Evolutionary conservation across 371 early-diverging fungal genomes (phyloP).

Genomic region (Rhizopus delemar): DNA sequence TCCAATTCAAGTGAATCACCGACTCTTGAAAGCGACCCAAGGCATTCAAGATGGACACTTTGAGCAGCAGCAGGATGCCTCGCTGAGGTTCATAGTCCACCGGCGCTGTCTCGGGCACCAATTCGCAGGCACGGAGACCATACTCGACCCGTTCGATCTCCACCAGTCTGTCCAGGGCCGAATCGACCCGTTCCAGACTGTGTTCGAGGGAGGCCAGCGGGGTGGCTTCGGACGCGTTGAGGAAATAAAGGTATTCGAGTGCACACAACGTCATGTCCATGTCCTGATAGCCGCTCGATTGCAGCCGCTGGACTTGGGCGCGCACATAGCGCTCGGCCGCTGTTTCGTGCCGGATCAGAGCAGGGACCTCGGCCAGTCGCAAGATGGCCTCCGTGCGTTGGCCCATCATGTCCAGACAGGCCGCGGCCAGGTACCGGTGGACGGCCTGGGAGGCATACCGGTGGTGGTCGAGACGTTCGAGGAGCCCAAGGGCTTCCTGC

Average conservation of each 20-base stretch:
- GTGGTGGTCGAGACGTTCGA: slow-evolving; percentile 27
- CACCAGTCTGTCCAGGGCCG: slow-evolving; percentile 37
- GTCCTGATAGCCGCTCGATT: slow-evolving; percentile 52
- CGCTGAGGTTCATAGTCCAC: slow-evolving; percentile 44
- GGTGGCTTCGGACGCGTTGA: too few species aligned
- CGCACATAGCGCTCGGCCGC: slow-evolving; percentile 56
- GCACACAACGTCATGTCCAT: slow-evolving; percentile 55
- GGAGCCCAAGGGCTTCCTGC: slow-evolving; percentile 40
- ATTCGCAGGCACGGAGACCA: slow-evolving; percentile 39
- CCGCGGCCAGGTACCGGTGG: slow-evolving; percentile 52
- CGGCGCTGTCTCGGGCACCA: slow-evolving; percentile 46
- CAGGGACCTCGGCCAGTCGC: slow-evolving; percentile 37
- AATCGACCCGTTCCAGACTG: slow-evolving; percentile 42
- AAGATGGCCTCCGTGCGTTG: slow-evolving; percentile 38
- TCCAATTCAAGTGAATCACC: slow-evolving; percentile 58
- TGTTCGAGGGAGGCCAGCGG: slow-evolving; percentile 41
- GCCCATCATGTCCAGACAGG: slow-evolving; percentile 50
- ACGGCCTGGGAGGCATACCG: slow-evolving; percentile 43
- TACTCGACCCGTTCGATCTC: slow-evolving; percentile 47
- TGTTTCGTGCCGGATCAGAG: too few species aligned
- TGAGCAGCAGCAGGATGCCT: slow-evolving; percentile 40
- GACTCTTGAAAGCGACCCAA: slow-evolving; percentile 40
- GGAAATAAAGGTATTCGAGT: slow-evolving; percentile 57
- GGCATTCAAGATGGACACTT: slow-evolving; percentile 41
- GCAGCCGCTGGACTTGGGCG: slow-evolving; percentile 52